Evolutionary conservation across 345 rosid species (phyloP), one percentile per base, ranked within the genome.

Genomic region (Eucalyptus microcorys): DNA sequence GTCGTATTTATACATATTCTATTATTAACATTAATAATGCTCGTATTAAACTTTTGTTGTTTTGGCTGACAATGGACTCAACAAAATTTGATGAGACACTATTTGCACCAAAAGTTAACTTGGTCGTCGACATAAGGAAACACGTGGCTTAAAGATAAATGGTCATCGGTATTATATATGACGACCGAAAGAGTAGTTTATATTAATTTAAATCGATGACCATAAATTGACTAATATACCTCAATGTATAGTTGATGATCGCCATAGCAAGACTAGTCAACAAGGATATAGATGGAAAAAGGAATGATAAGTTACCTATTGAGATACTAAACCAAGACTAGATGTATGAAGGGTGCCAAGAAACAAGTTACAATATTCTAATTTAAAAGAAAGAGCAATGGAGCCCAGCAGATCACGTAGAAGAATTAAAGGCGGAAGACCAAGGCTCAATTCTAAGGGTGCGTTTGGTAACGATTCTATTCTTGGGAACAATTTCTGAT

Each of bases 371-470:
- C 61, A 2, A 55, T 55, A 22, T 55, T 55, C 27, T 55, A 55
- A 55, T 55, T 1, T 55, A 10, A 55, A 55, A 55, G 61, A 21
- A 55, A 55, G 61, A 9, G 61, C 13, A 55, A 55, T 55, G 61
- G 61, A 55, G 30, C 27, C 61, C 61, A 55, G 27, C 61, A 55
- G 26, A 22, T 55, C 61, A 55, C 27, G 26, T 22, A 21, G 30
- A 55, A 55, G 61, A 22, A 2, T 4, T 55, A 24, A 55, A 22
- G 30, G 61, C 61, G 27, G 27, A 55, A 4, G 61, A 55, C 61
- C 61, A 9, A 0, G 61, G 61, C 0, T 21, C 61, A 2, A 22
- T 55, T 22, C 0, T 24, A n/a, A n/a, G n/a, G n/a, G n/a, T n/a
- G n/a, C n/a, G n/a, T n/a, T n/a, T n/a, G n/a, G n/a, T n/a, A n/a